These are phyloP conservation scores for Dalbergia cochinchinensis DNA, from an alignment of 306 rosid species.

Conservation along the genomic window DNA sequence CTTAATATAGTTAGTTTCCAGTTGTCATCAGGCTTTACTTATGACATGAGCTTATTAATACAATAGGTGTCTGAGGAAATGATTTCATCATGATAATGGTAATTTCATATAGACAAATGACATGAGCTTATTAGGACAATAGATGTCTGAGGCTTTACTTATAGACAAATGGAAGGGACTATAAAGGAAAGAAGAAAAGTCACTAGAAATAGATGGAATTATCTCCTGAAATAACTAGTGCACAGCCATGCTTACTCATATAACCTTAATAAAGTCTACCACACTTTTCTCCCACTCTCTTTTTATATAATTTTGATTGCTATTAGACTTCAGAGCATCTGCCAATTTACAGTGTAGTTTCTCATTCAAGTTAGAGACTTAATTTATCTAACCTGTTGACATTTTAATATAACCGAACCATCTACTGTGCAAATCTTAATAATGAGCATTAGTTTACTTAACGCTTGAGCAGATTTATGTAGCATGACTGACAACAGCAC, in stretches of 20 bases:
- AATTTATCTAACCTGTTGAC: slow-evolving; percentile 6
- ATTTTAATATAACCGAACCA: slow-evolving; percentile 1
- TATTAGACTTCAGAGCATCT: not conserved
- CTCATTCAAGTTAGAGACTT: not conserved
- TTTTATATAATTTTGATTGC: not conserved
- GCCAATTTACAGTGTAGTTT: slow-evolving; percentile 7
- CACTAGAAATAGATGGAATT: not conserved
- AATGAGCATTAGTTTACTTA: not conserved
- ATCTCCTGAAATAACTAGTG: slow-evolving; percentile 22
- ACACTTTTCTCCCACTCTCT: slow-evolving; percentile 22
- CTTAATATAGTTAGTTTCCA: slow-evolving; percentile 9
- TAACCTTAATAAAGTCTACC: not conserved
- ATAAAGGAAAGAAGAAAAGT: slow-evolving; percentile 17
- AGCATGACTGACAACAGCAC: slow-evolving; percentile 11
- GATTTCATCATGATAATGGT: not conserved
- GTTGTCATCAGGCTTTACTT: slow-evolving; percentile 1
- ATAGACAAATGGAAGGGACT: not conserved
- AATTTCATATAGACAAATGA: too few species aligned
- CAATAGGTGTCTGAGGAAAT: slow-evolving; percentile 1
- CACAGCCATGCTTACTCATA: slow-evolving; percentile 11
- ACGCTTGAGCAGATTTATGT: slow-evolving; percentile 2
- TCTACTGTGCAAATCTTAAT: not conserved
- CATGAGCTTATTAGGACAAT: too few species aligned
- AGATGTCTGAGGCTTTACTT: too few species aligned
- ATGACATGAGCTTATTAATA: not conserved